Base-by-base conservation (phyloP, 768 basidiomycete genomes). In the Daedalea quercina region DNA sequence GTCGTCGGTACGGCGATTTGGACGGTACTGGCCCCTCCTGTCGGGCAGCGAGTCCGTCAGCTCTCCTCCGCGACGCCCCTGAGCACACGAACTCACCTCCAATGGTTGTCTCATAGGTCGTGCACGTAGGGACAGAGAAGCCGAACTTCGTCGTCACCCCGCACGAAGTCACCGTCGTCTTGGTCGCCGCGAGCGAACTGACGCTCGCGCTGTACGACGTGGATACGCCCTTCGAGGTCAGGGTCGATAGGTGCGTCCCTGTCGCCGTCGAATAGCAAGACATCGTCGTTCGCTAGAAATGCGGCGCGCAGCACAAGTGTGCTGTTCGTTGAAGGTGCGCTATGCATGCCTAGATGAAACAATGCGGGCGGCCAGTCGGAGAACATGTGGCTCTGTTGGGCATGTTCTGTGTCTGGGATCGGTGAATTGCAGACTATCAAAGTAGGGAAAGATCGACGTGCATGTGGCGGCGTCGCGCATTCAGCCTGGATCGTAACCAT, bases 231-330 rank as follows among this genome's bases (percentile, higher is more conserved):
- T 47, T 46, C 3, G 56, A 55, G 13, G 59, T 59, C 50, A 60
- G 12, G 2, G 62, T 63, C 22, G 50, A 33, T 45, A 63, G 60
- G 47, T 52, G 47, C 3, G 62, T 63, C 25, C 55, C 57, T 4
- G 62, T 63, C 0, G 57, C 52, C 28, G 44, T 22, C 17, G 56
- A 45, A 15, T 31, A 35, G 44, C 56, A 57, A 13, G 56, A 53
- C 56, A 57, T 57, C 37, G 37, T 40, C 8, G 37, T 40, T 40
- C 37, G 37, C 37, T 40, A 40, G 8, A 40, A 19, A 15, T 6
- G 7, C 19, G 37, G 7, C 19, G 37, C 37, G 37, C 37, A 7
- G 19, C 37, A 15, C 37, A 6, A 15, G 4, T 15, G 37, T 17
- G 9, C 34, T 40, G 13, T 15, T 40, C 37, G 4, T 19, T 40